Conservation (phyloP, 495 filamentous ascomycete species). For the Tuber brumale region DNA sequence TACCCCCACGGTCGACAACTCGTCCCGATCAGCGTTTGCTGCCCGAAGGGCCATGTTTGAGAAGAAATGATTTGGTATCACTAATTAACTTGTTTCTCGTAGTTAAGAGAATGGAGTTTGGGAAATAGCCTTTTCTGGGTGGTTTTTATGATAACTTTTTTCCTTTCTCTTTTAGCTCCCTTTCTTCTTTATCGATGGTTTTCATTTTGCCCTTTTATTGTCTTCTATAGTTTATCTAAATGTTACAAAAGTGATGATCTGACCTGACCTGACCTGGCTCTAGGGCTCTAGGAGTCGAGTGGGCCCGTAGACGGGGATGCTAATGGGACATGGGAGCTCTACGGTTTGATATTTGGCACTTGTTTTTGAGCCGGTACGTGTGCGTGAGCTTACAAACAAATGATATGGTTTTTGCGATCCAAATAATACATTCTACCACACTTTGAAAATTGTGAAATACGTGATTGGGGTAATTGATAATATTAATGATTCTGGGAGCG, state of each 20-base stretch:
- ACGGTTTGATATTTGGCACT: neutral
- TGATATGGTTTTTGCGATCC: neutral
- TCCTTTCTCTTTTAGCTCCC: slow-evolving; percentile 5
- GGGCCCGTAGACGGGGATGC: neutral
- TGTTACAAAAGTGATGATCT: neutral
- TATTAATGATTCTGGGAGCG: neutral
- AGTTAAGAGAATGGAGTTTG: neutral
- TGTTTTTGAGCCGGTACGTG: neutral
- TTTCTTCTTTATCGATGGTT: slow-evolving; percentile 4
- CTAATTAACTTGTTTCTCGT: slow-evolving; percentile 13
- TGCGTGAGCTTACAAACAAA: neutral
- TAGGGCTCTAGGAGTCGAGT: neutral
- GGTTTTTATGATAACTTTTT: slow-evolving; percentile 11
- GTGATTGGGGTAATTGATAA: neutral
- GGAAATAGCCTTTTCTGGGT: slow-evolving; percentile 6
- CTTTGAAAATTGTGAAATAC: neutral
- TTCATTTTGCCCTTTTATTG: slow-evolving; percentile 10
- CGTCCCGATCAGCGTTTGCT: slow-evolving; percentile 28
- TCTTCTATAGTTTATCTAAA: neutral
- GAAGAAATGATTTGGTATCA: slow-evolving; percentile 23
- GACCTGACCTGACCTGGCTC: neutral
- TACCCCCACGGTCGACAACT: slow-evolving; percentile 4
- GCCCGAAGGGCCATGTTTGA: slow-evolving; percentile 39
- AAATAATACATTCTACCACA: neutral
- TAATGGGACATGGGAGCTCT: neutral